A percentile compares a stretch with the other conserved stretches of the same genome.
These are phyloP conservation scores for Dendrobium huoshanense DNA, from an alignment of 106 monocot species.

Conservation along the genomic window DNA sequence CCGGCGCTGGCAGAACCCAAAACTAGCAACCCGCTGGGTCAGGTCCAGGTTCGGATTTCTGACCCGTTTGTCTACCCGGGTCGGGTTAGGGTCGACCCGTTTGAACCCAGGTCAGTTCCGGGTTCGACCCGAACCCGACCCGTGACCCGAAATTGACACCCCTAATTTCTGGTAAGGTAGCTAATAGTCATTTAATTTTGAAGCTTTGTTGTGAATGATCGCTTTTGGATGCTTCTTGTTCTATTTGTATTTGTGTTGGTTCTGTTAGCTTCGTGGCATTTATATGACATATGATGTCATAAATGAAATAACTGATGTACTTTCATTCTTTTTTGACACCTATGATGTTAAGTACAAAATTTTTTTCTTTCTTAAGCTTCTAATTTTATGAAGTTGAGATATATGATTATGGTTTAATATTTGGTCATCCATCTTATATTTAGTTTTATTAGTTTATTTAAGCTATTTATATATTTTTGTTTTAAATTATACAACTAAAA, in stretches of 20 bases:
- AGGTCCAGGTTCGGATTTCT: too few relatives aligned
- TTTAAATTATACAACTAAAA: too few relatives aligned
- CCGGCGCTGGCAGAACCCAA: too few relatives aligned
- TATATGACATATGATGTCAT: slow-evolving; percentile 96
- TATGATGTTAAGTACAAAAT: slow-evolving; percentile 61
- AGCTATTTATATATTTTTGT: too few relatives aligned
- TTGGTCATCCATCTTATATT: background rate
- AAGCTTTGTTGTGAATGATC: background rate
- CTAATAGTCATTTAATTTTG: slow-evolving; percentile 4
- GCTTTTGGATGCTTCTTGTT: slow-evolving; percentile 1
- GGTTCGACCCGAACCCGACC: too few relatives aligned
- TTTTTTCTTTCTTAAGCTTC: background rate
- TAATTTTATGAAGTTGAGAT: background rate
- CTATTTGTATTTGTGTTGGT: slow-evolving; percentile 6
- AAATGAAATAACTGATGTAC: slow-evolving; percentile 92
- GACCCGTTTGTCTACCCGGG: too few relatives aligned
- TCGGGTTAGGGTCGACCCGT: too few relatives aligned
- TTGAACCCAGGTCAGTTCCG: too few relatives aligned
- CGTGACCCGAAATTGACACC: too few relatives aligned
- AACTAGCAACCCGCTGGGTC: too few relatives aligned
- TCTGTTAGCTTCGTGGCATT: slow-evolving; percentile 71
- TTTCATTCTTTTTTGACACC: slow-evolving; percentile 75
- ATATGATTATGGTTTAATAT: background rate
- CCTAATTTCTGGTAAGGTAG: slow-evolving; percentile 73
- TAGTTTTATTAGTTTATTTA: too few relatives aligned